A percentile compares a stretch with the other conserved stretches of the same genome.
Conservation (phyloP, 805 yeast genomes). For the Ogataea methanolica region DNA sequence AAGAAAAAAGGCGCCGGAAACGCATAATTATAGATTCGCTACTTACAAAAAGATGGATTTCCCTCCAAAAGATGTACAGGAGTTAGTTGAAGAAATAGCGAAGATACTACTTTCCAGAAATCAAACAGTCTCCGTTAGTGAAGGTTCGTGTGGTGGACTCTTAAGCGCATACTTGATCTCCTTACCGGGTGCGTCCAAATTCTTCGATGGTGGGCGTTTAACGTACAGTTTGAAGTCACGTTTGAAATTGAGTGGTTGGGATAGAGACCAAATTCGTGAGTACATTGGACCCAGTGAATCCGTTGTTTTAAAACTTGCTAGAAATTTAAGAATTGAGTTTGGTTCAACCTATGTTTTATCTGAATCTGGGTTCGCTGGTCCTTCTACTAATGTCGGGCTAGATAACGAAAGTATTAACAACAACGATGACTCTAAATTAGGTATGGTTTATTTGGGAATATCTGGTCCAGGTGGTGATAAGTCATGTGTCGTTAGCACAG, state of each 20-base stretch:
- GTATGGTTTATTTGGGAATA: slow-evolving; percentile 69
- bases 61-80: slow-evolving; percentile 55
- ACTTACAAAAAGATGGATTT: slow-evolving; percentile 32
- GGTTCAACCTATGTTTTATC: slow-evolving; percentile 80
- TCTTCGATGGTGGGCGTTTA: slow-evolving; percentile 79
- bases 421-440: slow-evolving; percentile 38
- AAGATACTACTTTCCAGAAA: slow-evolving; percentile 43
- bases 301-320: slow-evolving; percentile 71
- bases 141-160: slow-evolving; percentile 88
- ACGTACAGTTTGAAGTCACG: slow-evolving; percentile 75
- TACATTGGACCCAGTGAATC: slow-evolving; percentile 81
- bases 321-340: slow-evolving; percentile 73
- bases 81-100: slow-evolving; percentile 55
- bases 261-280: slow-evolving; percentile 56
- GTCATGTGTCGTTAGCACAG: slow-evolving; percentile 43
- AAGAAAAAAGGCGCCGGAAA: background rate
- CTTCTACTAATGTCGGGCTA: slow-evolving; percentile 36
- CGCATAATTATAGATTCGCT: background rate
- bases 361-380: slow-evolving; percentile 89
- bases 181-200: slow-evolving; percentile 79
- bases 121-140: slow-evolving; percentile 75
- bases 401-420: slow-evolving; percentile 29
- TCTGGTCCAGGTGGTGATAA: slow-evolving; percentile 59
- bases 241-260: slow-evolving; percentile 75
- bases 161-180: slow-evolving; percentile 76